These are phyloP conservation scores for Lepiota subincarnata DNA, from an alignment of 768 basidiomycete genomes.

Conservation along the genomic window DNA sequence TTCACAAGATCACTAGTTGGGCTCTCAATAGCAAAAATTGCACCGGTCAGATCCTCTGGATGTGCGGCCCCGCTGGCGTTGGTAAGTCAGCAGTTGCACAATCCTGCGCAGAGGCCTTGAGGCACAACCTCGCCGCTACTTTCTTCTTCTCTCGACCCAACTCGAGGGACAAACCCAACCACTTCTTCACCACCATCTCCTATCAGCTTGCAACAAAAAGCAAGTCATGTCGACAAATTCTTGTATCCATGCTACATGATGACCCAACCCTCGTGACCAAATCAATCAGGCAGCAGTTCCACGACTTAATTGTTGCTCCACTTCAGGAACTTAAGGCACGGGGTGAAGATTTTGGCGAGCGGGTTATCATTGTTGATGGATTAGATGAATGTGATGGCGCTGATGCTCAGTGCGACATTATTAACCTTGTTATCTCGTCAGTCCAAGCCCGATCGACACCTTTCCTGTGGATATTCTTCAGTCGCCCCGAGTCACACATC, in stretches of 20 bases:
- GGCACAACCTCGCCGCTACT: neutral
- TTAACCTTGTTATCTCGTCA: neutral
- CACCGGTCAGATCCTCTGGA: neutral
- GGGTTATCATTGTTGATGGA: neutral
- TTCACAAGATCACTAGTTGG: neutral
- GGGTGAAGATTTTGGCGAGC: neutral
- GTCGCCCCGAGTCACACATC: slow-evolving; percentile 1
- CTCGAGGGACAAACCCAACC: neutral
- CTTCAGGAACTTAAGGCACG: neutral
- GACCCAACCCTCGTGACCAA: neutral
- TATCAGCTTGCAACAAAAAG: neutral
- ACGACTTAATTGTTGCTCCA: neutral
- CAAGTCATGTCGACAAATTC: neutral
- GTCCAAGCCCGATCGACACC: neutral
- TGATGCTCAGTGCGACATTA: neutral
- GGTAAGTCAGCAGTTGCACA: slow-evolving; percentile 1
- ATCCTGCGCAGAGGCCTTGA: neutral
- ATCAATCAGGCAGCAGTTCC: neutral
- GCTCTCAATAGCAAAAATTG: neutral
- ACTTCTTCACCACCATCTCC: neutral
- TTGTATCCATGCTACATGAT: neutral
- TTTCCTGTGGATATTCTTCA: neutral
- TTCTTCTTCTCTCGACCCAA: slow-evolving; percentile 9
- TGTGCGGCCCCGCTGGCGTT: neutral
- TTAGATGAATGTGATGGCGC: neutral